Evolutionary conservation across 1,139 yeast species (phyloP), one percentile per base, ranked within the genome.

Genomic region (Kazachstania sp.): DNA sequence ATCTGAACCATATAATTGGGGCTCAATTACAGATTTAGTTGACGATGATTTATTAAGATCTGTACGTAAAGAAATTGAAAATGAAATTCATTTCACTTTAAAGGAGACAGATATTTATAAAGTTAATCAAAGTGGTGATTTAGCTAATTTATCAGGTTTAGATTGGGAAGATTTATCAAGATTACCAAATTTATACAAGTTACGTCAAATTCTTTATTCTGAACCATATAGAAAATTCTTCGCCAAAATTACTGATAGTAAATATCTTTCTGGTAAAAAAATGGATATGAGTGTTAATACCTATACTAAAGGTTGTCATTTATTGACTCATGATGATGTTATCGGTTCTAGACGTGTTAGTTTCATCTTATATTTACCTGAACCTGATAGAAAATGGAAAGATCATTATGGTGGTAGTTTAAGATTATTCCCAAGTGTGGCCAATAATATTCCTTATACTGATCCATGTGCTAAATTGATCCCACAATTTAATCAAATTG

Each of bases 31-130:
- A 30, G 75, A 81, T 34, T 69, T 92, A 45, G 74, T 94, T 47
- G 78, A 90, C 61, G 96, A 90, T 53, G 77, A 80, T 0, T 69
- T 94, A 28, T 69, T 94, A 48, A 72, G 94, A 54, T 74, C 76
- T 37, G 98, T 94, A 2, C 75, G 97, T 44, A 76, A 77, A 49
- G 98, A 94, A 64, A 90, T 94, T 37, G 75, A 86, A 56, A 71
- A 74, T 6, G 85, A 88, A 60, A 82, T 94, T 50, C 94, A 86
- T 42, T 94, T 94, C 70, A 88, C 97, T 18, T 80, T 82, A 60
- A 94, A 92, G 66, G 98, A 94, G 66, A 94, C 99, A 0, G 98
- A 94, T 61, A 94, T 94, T 52, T 94, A 94, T 68, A 90, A 87
- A 64, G 95, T 94, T 31, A 83, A 75, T 64, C 99, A 94, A 66